phyloP scores from a whole-genome alignment of 345 rosid genomes.

The Clausena lansium region DNA sequence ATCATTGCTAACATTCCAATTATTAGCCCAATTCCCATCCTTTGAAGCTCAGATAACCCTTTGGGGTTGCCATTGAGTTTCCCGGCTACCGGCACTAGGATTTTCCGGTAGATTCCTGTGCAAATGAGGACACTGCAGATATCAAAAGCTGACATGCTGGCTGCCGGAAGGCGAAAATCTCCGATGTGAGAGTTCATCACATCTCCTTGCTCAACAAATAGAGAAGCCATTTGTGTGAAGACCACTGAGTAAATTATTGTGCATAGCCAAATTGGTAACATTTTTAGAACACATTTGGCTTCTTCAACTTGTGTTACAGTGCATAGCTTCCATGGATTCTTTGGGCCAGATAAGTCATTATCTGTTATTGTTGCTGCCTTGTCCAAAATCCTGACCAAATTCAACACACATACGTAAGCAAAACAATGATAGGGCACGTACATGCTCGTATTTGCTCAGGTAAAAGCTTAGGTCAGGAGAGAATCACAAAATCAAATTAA shows the following conservation, averaged over 20 bases:
- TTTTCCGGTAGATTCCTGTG: constrained; percentile 67
- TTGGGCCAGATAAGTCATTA: constrained; percentile 32
- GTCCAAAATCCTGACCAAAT: constrained; percentile 56
- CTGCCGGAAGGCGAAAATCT: constrained; percentile 72
- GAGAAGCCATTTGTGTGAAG: constrained; percentile 65
- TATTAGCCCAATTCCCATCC: constrained; percentile 84
- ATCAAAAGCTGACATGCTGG: constrained; percentile 91
- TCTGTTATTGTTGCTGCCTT: constrained; percentile 80
- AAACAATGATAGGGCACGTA: not conserved
- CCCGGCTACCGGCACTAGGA: constrained; percentile 62
- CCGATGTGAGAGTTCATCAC: constrained; percentile 60
- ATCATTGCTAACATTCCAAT: constrained; percentile 81
- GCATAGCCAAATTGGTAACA: constrained; percentile 62
- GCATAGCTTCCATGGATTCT: constrained; percentile 69
- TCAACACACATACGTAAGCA: not conserved
- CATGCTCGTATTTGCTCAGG: not conserved
- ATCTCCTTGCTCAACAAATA: constrained; percentile 65
- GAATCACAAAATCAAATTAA: not conserved
- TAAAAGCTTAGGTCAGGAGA: too few relatives aligned
- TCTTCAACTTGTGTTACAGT: constrained; percentile 87
- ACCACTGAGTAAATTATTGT: constrained; percentile 60
- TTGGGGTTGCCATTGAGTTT: constrained; percentile 40
- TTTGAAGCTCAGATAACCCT: constrained; percentile 73
- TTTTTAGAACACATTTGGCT: constrained; percentile 54
- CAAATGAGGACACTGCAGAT: constrained; percentile 68